Conservation (phyloP, 257 asterid species). For the Ligustrum vulgare region DNA sequence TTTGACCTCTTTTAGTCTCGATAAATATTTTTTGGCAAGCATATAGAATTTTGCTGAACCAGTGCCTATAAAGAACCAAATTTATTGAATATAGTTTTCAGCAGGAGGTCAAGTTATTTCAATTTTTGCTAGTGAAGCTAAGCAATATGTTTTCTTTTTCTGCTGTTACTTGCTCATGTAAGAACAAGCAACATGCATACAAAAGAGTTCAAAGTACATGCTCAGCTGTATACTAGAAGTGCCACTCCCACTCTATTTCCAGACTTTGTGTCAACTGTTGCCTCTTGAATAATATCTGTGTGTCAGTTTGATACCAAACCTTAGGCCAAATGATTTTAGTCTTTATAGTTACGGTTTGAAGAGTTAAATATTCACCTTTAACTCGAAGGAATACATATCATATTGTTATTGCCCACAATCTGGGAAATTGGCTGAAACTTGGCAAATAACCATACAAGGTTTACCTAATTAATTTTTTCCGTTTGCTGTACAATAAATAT, state of each 20-base stretch:
- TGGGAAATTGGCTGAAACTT: background rate
- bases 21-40: background rate
- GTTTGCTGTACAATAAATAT: background rate
- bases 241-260: background rate
- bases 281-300: background rate
- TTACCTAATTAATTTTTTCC: background rate
- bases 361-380: background rate
- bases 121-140: background rate
- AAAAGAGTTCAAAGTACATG: background rate
- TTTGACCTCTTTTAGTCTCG: background rate
- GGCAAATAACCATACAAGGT: background rate
- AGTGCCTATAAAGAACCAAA: background rate
- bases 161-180: background rate
- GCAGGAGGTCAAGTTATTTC: background rate
- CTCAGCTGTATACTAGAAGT: background rate
- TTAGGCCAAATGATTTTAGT: background rate
- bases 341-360: background rate
- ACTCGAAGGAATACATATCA: background rate
- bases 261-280: background rate
- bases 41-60: background rate
- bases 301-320: background rate
- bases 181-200: background rate
- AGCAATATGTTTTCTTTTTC: background rate
- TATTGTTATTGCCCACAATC: background rate
- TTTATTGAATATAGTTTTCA: background rate